Conservation (phyloP, 345 rosid species). For the Pistacia vera region DNA sequence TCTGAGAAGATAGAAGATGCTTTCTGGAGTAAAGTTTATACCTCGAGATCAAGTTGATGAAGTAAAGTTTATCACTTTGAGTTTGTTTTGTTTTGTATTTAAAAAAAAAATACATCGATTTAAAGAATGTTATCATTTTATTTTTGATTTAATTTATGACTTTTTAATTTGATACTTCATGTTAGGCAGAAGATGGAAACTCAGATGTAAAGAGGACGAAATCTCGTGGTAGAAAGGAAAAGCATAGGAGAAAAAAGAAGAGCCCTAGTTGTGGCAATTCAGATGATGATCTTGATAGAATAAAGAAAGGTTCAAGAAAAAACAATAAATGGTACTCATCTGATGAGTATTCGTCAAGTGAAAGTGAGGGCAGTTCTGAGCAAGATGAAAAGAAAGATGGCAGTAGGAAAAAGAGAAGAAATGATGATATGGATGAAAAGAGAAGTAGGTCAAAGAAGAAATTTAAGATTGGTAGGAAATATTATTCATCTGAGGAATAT, state of each 20-base stretch:
- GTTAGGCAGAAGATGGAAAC: slow-evolving; percentile 42
- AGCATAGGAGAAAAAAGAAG: slow-evolving; percentile 37
- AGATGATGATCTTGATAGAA: slow-evolving; percentile 53
- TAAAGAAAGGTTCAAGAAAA: slow-evolving; percentile 43
- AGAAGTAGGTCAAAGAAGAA: slow-evolving; percentile 25
- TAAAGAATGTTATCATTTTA: background rate
- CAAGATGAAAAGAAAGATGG: slow-evolving; percentile 20
- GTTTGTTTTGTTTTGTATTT: background rate
- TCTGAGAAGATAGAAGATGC: slow-evolving; percentile 36
- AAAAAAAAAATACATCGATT: background rate
- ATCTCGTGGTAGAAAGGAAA: slow-evolving; percentile 37
- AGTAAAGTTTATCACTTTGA: slow-evolving; percentile 9
- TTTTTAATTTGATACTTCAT: slow-evolving; percentile 7
- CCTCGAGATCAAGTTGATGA: slow-evolving; percentile 65
- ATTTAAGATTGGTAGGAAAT: slow-evolving; percentile 26
- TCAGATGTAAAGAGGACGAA: slow-evolving; percentile 34
- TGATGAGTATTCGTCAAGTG: slow-evolving; percentile 44
- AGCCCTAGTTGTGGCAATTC: slow-evolving; percentile 30
- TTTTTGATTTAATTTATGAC: slow-evolving; percentile 3
- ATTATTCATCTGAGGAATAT: slow-evolving; percentile 25
- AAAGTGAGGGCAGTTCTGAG: slow-evolving; percentile 23
- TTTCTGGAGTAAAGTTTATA: slow-evolving; percentile 70
- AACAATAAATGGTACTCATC: slow-evolving; percentile 72
- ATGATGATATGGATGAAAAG: slow-evolving; percentile 8
- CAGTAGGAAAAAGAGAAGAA: slow-evolving; percentile 30